A percentile compares a stretch with the other conserved stretches of the same genome.
phyloP scores from a whole-genome alignment of 371 early-diverging fungal species.

The Mortierella sp. region DNA sequence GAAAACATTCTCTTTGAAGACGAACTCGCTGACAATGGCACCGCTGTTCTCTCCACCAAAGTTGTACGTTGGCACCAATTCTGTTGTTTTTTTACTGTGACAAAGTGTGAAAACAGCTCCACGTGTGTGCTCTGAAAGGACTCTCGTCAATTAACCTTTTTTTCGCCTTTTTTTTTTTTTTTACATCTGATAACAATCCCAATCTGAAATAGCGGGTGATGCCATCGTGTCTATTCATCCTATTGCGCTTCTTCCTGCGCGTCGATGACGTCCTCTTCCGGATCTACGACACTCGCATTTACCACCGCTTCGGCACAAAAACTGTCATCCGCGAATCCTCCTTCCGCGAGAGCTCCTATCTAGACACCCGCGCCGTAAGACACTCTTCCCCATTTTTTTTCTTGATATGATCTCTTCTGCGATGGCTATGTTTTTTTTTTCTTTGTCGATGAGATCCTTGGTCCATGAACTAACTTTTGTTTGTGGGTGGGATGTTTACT shows the following conservation, averaged over 20 bases:
- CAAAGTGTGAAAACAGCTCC: background rate
- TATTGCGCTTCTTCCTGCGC: slow-evolving; percentile 91
- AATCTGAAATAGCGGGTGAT: slow-evolving; percentile 80
- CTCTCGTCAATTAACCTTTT: background rate
- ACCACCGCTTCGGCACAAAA: slow-evolving; percentile 85
- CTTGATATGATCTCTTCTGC: slow-evolving; percentile 6
- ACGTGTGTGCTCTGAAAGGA: background rate
- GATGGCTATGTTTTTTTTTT: background rate
- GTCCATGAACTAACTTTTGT: background rate
- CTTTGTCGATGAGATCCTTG: background rate
- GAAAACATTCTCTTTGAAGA: slow-evolving; percentile 95
- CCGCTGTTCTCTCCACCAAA: slow-evolving; percentile 82
- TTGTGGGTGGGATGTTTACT: background rate
- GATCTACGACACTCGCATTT: slow-evolving; percentile 89
- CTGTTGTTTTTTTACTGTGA: background rate
- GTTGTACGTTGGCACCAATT: slow-evolving; percentile 68
- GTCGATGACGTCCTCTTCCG: slow-evolving; percentile 95
- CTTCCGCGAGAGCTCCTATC: slow-evolving; percentile 73
- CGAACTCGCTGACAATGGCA: slow-evolving; percentile 96
- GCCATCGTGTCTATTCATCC: slow-evolving; percentile 90
- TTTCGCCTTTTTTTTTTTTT: slow-evolving; percentile 10
- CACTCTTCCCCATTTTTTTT: background rate
- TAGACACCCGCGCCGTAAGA: slow-evolving; percentile 67
- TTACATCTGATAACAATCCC: background rate
- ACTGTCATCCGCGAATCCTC: slow-evolving; percentile 82